Conservation (phyloP, 495 filamentous ascomycete species). For the Xylaria castorea region DNA sequence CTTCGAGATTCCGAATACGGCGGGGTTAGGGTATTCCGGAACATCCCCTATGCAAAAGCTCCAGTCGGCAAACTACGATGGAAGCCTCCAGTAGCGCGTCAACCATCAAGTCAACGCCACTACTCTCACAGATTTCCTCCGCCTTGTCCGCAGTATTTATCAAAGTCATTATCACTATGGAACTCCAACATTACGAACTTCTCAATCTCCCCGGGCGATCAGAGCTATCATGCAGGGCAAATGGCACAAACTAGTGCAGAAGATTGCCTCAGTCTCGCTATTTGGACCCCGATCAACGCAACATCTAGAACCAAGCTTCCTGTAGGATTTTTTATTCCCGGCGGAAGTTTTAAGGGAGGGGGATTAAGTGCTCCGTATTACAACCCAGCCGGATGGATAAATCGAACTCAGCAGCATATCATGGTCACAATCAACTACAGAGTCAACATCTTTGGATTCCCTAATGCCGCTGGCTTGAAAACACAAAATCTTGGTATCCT, state of each 20-base stretch:
- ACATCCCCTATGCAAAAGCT: conserved; percentile 53
- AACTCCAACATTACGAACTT: conserved; percentile 46
- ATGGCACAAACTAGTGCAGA: conserved; percentile 50
- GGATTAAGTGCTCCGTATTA: conserved; percentile 53
- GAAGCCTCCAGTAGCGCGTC: conserved; percentile 46
- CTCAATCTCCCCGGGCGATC: conserved; percentile 40
- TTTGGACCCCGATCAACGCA: conserved; percentile 55
- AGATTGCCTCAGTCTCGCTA: conserved; percentile 61
- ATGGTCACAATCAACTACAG: conserved; percentile 67
- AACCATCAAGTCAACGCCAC: conserved; percentile 36
- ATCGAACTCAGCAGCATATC: conserved; percentile 55
- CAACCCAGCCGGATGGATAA: conserved; percentile 49
- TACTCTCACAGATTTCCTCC: conserved; percentile 47
- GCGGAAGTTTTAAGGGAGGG: conserved; percentile 53
- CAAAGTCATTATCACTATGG: conserved; percentile 42
- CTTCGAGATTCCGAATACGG: conserved; percentile 46
- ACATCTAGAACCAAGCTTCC: conserved; percentile 44
- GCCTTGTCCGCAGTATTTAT: conserved; percentile 46
- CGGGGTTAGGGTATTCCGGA: conserved; percentile 53
- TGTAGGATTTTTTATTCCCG: conserved; percentile 56
- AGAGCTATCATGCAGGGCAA: conserved; percentile 39
- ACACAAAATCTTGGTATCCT: conserved; percentile 59
- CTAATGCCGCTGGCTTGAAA: conserved; percentile 50
- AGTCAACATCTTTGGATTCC: conserved; percentile 67
- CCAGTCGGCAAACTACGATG: conserved; percentile 49